Evolutionary conservation across 345 rosid genomes (phyloP), one percentile per base, ranked within the genome.

Genomic region (Rhodomyrtus tomentosa): DNA sequence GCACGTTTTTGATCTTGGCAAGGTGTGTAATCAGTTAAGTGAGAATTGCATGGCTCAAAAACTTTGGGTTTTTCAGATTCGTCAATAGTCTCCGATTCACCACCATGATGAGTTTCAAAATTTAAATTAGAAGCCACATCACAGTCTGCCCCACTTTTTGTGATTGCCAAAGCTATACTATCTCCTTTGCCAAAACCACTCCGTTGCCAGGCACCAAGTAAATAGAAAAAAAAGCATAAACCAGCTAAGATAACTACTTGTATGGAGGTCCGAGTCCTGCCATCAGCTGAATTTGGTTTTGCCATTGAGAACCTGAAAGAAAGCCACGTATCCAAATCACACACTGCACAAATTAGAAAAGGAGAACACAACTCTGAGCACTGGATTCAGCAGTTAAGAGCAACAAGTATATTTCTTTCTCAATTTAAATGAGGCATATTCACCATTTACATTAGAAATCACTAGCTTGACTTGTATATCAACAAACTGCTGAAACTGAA

Each of bases 111-210:
- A 54, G 98, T 95, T 88, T 97, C 99, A 80, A 97, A 97, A 84
- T 89, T 95, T 74, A 97, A 89, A 86, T 88, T 92, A 0, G 99
- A 92, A 53, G 92, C 88, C 10, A 94, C 89, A 83, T 93, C 96
- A 89, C 99, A 95, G 62, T 95, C 99, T 5, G 94, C 92, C 53
- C 95, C 94, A 83, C 89, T 93, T 85, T 94, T 95, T 0, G 98
- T 94, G 82, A 97, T 93, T 87, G 92, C 93, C 85, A 94, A 84
- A 85, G 99, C 99, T 82, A 96, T 96, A 80, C 96, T 94, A 84
- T 97, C 99, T 50, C 99, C 99, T 90, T 97, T 97, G 74, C 99
- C 99, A 48, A 96, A 98, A 3, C 99, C 99, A 84, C 99, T 96
- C 53, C 96, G 88, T 87, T 96, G 99, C 99, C 99, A 97, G 38